These are phyloP conservation scores for Boletus pseudo-olivaceus DNA, from an alignment of 768 basidiomycete species.

Conservation along the genomic window DNA sequence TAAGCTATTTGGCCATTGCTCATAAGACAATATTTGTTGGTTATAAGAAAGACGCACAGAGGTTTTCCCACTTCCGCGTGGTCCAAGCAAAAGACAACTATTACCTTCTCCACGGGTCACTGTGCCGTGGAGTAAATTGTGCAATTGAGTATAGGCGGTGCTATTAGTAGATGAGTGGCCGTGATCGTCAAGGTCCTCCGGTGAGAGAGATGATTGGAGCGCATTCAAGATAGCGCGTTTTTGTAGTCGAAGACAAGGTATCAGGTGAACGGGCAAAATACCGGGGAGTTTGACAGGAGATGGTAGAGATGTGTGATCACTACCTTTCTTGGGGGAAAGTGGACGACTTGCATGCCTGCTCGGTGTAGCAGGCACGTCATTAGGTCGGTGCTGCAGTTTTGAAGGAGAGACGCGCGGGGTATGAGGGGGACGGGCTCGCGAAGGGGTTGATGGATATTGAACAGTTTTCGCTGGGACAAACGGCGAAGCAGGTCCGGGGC, in stretches of 20 bases:
- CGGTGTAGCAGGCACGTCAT: conserved; percentile 17
- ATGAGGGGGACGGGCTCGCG: conserved; percentile 8
- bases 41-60: conserved; percentile 39
- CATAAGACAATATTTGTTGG: conserved; percentile 1
- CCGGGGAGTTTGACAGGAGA: conserved; percentile 22
- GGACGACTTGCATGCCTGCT: conserved; percentile 8
- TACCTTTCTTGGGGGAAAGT: conserved; percentile 15
- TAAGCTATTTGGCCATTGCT: conserved; percentile 40
- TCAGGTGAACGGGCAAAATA: conserved; percentile 40
- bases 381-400: conserved; percentile 1
- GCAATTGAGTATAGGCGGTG: conserved; percentile 54
- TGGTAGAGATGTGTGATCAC: not conserved
- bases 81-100: conserved; percentile 84
- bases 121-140: conserved; percentile 67
- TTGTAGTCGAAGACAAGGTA: conserved; percentile 49
- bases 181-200: conserved; percentile 31
- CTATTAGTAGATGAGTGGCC: conserved; percentile 44
- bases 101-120: conserved; percentile 85
- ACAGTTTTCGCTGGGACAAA: not conserved
- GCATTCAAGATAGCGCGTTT: conserved; percentile 52
- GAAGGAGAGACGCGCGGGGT: conserved; percentile 19
- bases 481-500: not conserved
- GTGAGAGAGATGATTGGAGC: conserved; percentile 34
- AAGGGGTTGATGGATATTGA: conserved; percentile 17
- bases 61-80: conserved; percentile 84